A percentile compares a stretch with the other conserved stretches of the same genome.
Evolutionary conservation across 176 grass and related monocot genomes (phyloP).

Genomic region (Eremochloa ophiuroides): DNA sequence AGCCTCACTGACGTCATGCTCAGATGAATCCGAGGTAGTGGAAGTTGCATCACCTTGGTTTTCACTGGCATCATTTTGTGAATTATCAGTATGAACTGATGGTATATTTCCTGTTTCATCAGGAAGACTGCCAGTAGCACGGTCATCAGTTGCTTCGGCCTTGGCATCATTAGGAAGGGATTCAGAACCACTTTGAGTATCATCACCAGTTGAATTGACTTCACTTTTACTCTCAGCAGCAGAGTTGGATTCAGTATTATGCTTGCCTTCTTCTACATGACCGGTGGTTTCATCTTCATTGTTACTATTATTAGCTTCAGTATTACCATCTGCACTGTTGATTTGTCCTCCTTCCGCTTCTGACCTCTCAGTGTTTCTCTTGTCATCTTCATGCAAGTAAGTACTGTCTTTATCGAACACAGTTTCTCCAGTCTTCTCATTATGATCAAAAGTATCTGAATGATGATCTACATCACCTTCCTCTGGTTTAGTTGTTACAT

Average conservation of each 20-base stretch:
- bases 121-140: conserved; percentile 32
- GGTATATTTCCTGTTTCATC: conserved; percentile 46
- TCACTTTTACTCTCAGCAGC: conserved; percentile 34
- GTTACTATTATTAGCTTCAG: conserved; percentile 21
- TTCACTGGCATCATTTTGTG: conserved; percentile 27
- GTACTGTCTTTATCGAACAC: conserved; percentile 40
- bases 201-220: conserved; percentile 20
- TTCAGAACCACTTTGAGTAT: conserved; percentile 20
- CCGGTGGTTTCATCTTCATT: conserved; percentile 13
- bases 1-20: conserved; percentile 5
- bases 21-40: conserved; percentile 30
- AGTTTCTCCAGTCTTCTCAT: conserved; percentile 40
- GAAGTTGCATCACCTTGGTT: conserved; percentile 21
- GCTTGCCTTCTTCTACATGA: conserved; percentile 16
- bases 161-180: conserved; percentile 16
- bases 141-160: conserved; percentile 15
- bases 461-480: conserved; percentile 25
- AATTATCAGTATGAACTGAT: conserved; percentile 27
- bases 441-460: conserved; percentile 14
- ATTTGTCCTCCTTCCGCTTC: conserved; percentile 34
- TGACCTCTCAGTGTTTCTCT: conserved; percentile 20
- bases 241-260: conserved; percentile 40
- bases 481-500: conserved; percentile 41
- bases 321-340: conserved; percentile 27
- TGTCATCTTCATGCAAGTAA: conserved; percentile 34